phyloP scores from a whole-genome alignment of 768 basidiomycete genomes.

The Agaricus blazei region DNA sequence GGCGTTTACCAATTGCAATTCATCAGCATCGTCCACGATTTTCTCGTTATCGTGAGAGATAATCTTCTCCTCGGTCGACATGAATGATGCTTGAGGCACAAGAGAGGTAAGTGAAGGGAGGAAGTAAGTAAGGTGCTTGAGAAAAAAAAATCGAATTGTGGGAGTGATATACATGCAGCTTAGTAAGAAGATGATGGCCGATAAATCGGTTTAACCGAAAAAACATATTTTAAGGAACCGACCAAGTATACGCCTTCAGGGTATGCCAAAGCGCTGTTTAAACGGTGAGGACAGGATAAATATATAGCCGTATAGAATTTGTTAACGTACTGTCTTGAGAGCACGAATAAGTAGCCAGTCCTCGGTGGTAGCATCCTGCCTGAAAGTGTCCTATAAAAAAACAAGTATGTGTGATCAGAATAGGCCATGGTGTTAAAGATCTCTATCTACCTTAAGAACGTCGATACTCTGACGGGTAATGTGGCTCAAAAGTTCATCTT shows the following conservation, averaged over 20 bases:
- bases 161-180: constrained; percentile 7
- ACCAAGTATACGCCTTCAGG: neutral
- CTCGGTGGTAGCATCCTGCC: constrained; percentile 81
- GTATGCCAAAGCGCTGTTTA: constrained; percentile 26
- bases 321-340: constrained; percentile 67
- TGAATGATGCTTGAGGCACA: neutral
- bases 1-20: constrained; percentile 41
- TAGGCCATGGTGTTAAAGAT: neutral
- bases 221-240: neutral
- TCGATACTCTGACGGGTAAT: constrained; percentile 94
- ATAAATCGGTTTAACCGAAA: neutral
- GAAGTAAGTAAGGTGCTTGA: constrained; percentile 3
- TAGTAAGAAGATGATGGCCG: constrained; percentile 9
- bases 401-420: neutral
- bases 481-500: constrained; percentile 89
- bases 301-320: neutral
- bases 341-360: constrained; percentile 93
- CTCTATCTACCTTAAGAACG: constrained; percentile 73
- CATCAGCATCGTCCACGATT: constrained; percentile 30
- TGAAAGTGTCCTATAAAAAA: constrained; percentile 65
- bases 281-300: neutral
- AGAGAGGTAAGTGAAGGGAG: neutral
- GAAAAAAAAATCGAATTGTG: constrained; percentile 1
- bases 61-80: constrained; percentile 20
- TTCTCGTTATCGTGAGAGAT: constrained; percentile 22